These are phyloP conservation scores for Saitozyma podzolica DNA, from an alignment of 768 basidiomycete genomes.

Conservation along the genomic window DNA sequence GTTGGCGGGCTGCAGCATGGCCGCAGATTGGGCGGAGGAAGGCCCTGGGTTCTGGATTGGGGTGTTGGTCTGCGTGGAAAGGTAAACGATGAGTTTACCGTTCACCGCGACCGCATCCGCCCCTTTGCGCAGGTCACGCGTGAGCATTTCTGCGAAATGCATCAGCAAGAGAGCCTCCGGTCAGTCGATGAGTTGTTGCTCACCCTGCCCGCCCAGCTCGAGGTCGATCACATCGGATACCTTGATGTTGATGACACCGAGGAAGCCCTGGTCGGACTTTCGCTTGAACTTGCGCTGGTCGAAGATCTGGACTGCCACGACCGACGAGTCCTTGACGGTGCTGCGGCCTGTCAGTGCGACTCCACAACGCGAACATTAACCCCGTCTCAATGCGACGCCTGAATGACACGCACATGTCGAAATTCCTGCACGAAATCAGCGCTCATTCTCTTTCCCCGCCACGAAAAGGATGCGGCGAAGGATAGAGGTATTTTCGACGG, in stretches of 20 bases:
- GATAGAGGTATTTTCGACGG: background rate
- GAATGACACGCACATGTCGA: constrained; percentile 74
- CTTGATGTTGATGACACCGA: constrained; percentile 94
- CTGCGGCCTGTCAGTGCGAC: constrained; percentile 54
- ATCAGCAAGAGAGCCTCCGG: constrained; percentile 12
- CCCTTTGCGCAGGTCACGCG: constrained; percentile 95
- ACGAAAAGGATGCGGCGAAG: background rate
- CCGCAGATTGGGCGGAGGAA: constrained; percentile 56
- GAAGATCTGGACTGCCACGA: constrained; percentile 96
- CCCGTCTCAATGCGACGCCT: too few species aligned
- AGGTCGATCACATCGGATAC: constrained; percentile 89
- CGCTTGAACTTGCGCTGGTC: constrained; percentile 99
- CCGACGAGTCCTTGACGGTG: constrained; percentile 94
- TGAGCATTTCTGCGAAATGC: constrained; percentile 76
- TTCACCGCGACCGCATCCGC: constrained; percentile 97
- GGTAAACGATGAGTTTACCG: constrained; percentile 93
- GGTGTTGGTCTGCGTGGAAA: constrained; percentile 84
- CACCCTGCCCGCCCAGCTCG: constrained; percentile 89
- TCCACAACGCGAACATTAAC: too few species aligned
- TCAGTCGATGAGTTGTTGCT: constrained; percentile 45
- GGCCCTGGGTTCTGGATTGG: constrained; percentile 78
- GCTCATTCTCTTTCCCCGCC: background rate
- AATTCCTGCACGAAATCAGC: constrained; percentile 66
- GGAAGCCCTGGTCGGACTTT: constrained; percentile 87
- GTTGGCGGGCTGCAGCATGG: constrained; percentile 18